Conservation (phyloP, 2,329 filamentous ascomycete genomes). For the Hymenoscyphus repandus region DNA sequence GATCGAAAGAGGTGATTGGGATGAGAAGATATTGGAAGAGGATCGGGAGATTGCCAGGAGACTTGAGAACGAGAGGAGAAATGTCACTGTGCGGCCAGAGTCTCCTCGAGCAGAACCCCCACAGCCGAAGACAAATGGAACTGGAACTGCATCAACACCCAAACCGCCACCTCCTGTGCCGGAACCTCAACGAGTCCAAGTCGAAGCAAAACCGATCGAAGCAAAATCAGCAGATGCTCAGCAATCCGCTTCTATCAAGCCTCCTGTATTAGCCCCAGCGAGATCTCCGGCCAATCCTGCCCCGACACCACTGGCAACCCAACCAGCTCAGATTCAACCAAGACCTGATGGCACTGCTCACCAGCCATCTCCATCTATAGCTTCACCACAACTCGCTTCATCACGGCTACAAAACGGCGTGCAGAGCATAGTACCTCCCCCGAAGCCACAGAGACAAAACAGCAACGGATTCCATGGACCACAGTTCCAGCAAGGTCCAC, state of each 20-base stretch:
- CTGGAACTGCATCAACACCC: slow-evolving; percentile 5
- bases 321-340: slow-evolving; percentile 11
- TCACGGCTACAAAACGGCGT: background rate
- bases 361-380: too few species aligned
- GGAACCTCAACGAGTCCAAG: background rate
- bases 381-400: too few species aligned
- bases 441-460: slow-evolving; percentile 12
- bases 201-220: background rate
- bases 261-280: background rate
- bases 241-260: slow-evolving; percentile 4
- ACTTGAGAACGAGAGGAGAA: background rate
- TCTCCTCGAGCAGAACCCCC: background rate
- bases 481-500: slow-evolving; percentile 16
- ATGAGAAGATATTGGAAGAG: slow-evolving; percentile 35
- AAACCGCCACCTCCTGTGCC: background rate
- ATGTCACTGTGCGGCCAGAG: background rate
- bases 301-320: slow-evolving; percentile 3
- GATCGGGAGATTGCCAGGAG: slow-evolving; percentile 14
- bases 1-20: slow-evolving; percentile 57
- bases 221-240: slow-evolving; percentile 7
- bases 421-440: background rate
- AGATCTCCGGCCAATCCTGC: slow-evolving; percentile 11
- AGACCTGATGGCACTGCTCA: slow-evolving; percentile 21
- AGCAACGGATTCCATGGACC: slow-evolving; percentile 19
- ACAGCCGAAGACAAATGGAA: slow-evolving; percentile 17